Evolutionary conservation across 225 moss, liverwort and hornwort genomes (phyloP), one percentile per base, ranked within the genome.

Genomic region (Asterella californica): DNA sequence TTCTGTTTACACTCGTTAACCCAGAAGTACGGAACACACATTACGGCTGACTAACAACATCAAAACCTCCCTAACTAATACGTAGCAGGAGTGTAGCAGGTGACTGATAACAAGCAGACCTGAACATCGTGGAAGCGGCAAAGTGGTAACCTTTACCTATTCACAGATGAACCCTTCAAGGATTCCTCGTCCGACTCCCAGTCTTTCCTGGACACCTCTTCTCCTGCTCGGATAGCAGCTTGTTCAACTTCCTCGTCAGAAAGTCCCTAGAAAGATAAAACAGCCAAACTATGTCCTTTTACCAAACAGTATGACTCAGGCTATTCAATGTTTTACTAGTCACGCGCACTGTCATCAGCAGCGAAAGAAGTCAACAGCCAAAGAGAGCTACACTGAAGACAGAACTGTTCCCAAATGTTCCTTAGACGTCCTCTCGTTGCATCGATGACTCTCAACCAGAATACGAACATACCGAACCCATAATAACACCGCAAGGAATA

Each of bases 201-300:
- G 75, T 84, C 93, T 79, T 89, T 91, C n/a, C 85, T 89, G 79
- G 88, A 89, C 52, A 93, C 92, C 53, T 99, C 93, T 86, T 93
- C 99, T 79, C 93, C 95, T 82, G 99, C 99, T 84, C 91, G 91
- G 76, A 85, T 70, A 73, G 90, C 95, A 74, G 99, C 99, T 89
- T 90, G 88, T 78, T 93, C 89, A 22, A 88, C 90, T 86, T 99
- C 95, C 76, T 95, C 99, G 76, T 99, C 99, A 60, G 99, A 92
- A 77, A 93, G 91, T 45, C 99, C 99, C 97, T 99, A 90, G 63
- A 85, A 78, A 48, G n/a, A 47, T 2, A 10, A 72, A 22, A 70
- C 5, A 70, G 42, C 19, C 33, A 0, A 22, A 42, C 6, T 70
- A 70, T 11, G 32, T 65, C 30, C 10, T 10, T 2, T 4, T 2